phyloP scores from a whole-genome alignment of 495 filamentous ascomycete species.

The Annulohypoxylon maeteangense region DNA sequence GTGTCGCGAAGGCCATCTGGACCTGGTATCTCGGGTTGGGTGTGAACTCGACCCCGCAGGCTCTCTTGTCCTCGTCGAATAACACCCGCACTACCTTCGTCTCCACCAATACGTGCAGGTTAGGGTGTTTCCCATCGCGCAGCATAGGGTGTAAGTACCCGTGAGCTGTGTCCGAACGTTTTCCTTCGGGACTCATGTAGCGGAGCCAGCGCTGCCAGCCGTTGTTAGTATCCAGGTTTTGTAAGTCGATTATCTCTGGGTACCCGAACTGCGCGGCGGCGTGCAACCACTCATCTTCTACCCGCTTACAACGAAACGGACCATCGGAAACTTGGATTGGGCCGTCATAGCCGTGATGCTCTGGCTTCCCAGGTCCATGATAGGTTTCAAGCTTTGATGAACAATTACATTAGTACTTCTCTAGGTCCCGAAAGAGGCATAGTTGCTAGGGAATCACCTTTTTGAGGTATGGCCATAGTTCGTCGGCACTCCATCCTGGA shows the following conservation, averaged over 20 bases:
- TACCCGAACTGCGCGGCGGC: conserved; percentile 57
- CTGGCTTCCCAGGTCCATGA: conserved; percentile 52
- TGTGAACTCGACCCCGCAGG: conserved; percentile 58
- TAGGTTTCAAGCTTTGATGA: conserved; percentile 59
- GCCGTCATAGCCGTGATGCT: conserved; percentile 59
- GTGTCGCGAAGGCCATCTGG: conserved; percentile 7
- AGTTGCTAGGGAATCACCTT: conserved; percentile 60
- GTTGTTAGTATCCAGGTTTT: conserved; percentile 53
- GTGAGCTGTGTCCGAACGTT: conserved; percentile 58
- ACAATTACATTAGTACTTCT: background rate
- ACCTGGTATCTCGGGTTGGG: conserved; percentile 47
- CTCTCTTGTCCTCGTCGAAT: conserved; percentile 58
- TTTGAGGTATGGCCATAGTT: conserved; percentile 62
- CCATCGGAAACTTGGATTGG: conserved; percentile 62
- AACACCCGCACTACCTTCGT: conserved; percentile 62
- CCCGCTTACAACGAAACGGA: conserved; percentile 40
- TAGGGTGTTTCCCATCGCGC: conserved; percentile 56
- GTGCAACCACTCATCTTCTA: conserved; percentile 56
- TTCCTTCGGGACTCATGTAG: conserved; percentile 55
- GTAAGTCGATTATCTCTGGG: conserved; percentile 55
- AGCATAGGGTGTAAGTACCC: conserved; percentile 59
- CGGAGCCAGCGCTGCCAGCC: conserved; percentile 50
- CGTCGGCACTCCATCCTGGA: conserved; percentile 62
- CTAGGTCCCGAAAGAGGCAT: background rate
- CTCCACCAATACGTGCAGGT: conserved; percentile 64